A percentile compares a stretch with the other conserved stretches of the same genome.
phyloP scores from a whole-genome alignment of 2,329 filamentous ascomycete genomes.

The Fusarium foetens region DNA sequence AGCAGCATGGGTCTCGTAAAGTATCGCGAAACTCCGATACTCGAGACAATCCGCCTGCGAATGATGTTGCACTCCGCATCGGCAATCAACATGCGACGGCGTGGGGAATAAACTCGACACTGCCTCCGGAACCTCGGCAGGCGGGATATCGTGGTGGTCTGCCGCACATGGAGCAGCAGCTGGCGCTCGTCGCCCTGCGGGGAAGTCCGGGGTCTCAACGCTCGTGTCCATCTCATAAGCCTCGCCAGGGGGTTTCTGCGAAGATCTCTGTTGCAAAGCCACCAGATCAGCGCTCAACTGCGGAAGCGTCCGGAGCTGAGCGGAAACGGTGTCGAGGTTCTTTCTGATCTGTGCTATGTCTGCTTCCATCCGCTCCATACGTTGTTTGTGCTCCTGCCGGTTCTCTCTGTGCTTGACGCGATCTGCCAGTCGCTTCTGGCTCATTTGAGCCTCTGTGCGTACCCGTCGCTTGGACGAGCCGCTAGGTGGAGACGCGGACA shows the following conservation, averaged over 20 bases:
- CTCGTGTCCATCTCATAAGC: conserved; percentile 8
- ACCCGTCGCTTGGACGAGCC: conserved; percentile 31
- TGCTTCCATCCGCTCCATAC: conserved; percentile 43
- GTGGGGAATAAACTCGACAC: conserved; percentile 23
- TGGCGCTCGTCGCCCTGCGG: conserved; percentile 10
- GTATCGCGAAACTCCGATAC: conserved; percentile 39
- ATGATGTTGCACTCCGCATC: conserved; percentile 42
- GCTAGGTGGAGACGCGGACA: conserved; percentile 29
- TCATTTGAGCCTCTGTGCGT: conserved; percentile 43
- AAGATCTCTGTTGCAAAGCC: conserved; percentile 23
- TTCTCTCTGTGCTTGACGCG: conserved; percentile 43
- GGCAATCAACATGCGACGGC: conserved; percentile 37
- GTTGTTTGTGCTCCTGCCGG: conserved; percentile 40
- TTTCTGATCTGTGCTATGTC: conserved; percentile 40
- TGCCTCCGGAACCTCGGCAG: conserved; percentile 4
- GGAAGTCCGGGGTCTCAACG: conserved; percentile 8
- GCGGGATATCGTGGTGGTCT: conserved; percentile 8
- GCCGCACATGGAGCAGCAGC: conserved; percentile 4
- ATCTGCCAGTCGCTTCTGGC: conserved; percentile 42
- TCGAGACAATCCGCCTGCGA: conserved; percentile 40
- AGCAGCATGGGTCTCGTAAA: conserved; percentile 41
- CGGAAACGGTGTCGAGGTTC: conserved; percentile 33
- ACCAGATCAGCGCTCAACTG: conserved; percentile 22
- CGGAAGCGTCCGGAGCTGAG: conserved; percentile 28
- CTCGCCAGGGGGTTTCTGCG: conserved; percentile 22